These are phyloP conservation scores for Erucastrum elatum DNA, from an alignment of 345 rosid species.

Conservation along the genomic window DNA sequence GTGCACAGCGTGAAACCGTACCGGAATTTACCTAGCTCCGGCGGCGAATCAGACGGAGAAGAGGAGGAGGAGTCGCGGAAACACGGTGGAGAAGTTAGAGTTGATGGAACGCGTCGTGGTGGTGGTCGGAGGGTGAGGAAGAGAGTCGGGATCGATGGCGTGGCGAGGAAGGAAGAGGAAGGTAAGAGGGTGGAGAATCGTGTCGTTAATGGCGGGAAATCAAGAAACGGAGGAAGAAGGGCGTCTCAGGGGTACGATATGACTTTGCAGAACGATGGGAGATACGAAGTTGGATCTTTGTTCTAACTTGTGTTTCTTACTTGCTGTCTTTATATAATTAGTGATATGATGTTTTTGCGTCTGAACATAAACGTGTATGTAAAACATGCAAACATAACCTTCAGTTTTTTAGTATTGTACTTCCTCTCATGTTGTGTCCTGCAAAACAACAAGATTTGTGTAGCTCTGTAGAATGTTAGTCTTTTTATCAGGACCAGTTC, in stretches of 20 bases:
- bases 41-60: slow-evolving; percentile 13
- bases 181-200: slow-evolving; percentile 28
- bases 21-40: slow-evolving; percentile 20
- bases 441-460: neutral
- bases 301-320: neutral
- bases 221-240: slow-evolving; percentile 29
- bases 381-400: neutral
- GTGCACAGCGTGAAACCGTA: slow-evolving; percentile 78
- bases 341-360: neutral
- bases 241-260: slow-evolving; percentile 29
- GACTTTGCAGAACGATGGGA: slow-evolving; percentile 40
- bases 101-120: neutral
- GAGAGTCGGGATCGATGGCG: neutral
- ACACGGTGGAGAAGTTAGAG: neutral
- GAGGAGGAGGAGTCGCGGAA: neutral
- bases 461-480: neutral
- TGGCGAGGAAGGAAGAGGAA: slow-evolving; percentile 24
- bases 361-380: slow-evolving; percentile 30
- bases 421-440: neutral
- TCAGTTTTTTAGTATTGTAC: neutral
- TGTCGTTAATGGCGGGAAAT: slow-evolving; percentile 26
- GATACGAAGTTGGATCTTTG: slow-evolving; percentile 32
- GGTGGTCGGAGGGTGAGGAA: slow-evolving; percentile 34
- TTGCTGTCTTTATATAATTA: neutral
- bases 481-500: neutral